Percentiles rank a stretch among this genome's conserved stretches.
Conservation (phyloP, 2,329 filamentous ascomycete species). For the Stemphylium beticola region DNA sequence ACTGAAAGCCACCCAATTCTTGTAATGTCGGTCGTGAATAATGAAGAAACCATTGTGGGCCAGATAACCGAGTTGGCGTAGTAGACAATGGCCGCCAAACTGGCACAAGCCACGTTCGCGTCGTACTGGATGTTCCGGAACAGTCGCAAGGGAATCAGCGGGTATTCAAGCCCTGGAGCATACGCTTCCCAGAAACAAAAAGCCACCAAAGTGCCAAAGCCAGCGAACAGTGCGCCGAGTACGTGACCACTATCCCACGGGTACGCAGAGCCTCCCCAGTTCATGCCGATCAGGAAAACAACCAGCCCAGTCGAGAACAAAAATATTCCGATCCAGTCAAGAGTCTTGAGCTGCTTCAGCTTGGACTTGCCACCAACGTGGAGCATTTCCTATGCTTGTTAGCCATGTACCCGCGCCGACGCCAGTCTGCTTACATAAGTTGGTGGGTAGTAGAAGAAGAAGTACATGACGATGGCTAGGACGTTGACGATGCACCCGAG, state of each 20-base stretch:
- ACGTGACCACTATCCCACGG: slow-evolving; percentile 46
- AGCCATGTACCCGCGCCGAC: neutral
- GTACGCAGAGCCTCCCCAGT: slow-evolving; percentile 49
- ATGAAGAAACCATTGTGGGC: slow-evolving; percentile 37
- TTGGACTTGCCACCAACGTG: slow-evolving; percentile 44
- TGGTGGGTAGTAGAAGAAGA: slow-evolving; percentile 47
- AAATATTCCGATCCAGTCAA: slow-evolving; percentile 58
- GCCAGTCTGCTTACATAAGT: slow-evolving; percentile 33
- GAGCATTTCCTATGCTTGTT: slow-evolving; percentile 38
- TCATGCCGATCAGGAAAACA: slow-evolving; percentile 56
- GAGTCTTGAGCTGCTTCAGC: slow-evolving; percentile 42
- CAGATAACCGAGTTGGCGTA: slow-evolving; percentile 43
- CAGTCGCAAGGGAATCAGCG: slow-evolving; percentile 47
- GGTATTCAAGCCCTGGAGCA: slow-evolving; percentile 38
- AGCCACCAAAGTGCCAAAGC: slow-evolving; percentile 38
- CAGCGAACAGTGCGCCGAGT: slow-evolving; percentile 43
- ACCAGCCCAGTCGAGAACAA: slow-evolving; percentile 55
- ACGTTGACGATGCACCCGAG: slow-evolving; percentile 39
- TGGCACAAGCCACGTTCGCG: slow-evolving; percentile 41
- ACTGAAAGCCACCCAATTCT: slow-evolving; percentile 43
- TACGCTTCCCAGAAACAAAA: slow-evolving; percentile 43
- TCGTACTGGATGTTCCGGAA: slow-evolving; percentile 45
- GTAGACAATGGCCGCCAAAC: slow-evolving; percentile 43
- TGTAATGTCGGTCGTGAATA: slow-evolving; percentile 37
- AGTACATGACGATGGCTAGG: slow-evolving; percentile 37